Conservation (phyloP, 805 yeast genomes). For the Yarrowia sp. region DNA sequence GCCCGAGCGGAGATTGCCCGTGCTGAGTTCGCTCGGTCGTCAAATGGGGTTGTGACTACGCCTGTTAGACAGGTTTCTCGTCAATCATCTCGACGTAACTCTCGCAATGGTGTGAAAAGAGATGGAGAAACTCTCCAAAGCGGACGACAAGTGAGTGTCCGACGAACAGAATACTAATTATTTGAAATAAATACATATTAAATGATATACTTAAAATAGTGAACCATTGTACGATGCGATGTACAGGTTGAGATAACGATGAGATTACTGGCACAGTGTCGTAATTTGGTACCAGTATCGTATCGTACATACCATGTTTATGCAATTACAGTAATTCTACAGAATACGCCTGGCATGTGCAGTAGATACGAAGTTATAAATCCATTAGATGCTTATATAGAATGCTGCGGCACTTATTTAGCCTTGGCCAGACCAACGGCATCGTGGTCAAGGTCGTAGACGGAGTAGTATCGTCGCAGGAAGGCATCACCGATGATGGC, state of each 20-base stretch:
- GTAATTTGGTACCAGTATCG: too few relatives aligned
- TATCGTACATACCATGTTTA: too few relatives aligned
- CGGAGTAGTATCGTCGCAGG: conserved; percentile 90
- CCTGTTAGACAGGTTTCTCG: background rate
- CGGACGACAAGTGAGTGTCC: background rate
- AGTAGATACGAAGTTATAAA: background rate
- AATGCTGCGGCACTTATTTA: conserved; percentile 26
- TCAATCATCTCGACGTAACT: background rate
- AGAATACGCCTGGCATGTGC: too few relatives aligned
- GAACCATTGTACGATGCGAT: too few relatives aligned
- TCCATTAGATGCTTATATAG: conserved; percentile 16
- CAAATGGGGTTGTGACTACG: background rate
- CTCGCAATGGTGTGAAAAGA: background rate
- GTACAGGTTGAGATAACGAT: too few relatives aligned
- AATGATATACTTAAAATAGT: too few relatives aligned
- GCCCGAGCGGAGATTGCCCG: background rate
- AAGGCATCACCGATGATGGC: conserved; percentile 97
- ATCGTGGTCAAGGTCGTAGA: conserved; percentile 84
- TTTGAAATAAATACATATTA: background rate
- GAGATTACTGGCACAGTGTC: too few relatives aligned
- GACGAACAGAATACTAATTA: background rate
- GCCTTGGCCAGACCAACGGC: conserved; percentile 94
- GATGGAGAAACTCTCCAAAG: conserved; percentile 7
- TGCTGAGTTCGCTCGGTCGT: background rate
- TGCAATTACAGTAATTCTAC: background rate